Evolutionary conservation across 768 basidiomycete species (phyloP).

Genomic region (Vararia minispora): DNA sequence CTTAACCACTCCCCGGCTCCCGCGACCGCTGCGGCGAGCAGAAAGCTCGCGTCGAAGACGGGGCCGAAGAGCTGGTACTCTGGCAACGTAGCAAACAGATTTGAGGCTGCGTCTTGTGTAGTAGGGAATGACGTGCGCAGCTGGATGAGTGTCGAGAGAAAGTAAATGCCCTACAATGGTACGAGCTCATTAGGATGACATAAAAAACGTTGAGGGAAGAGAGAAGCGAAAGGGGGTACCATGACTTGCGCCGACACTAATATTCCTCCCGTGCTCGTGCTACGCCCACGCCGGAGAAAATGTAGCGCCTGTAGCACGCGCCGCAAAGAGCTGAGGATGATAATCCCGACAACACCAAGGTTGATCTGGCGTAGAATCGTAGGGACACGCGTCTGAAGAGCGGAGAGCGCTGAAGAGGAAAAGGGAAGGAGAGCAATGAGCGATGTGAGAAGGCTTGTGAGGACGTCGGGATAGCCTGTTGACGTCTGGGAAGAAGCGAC

Average conservation of each 20-base stretch:
- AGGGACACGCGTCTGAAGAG: conserved; percentile 21
- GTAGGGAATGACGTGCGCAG: conserved; percentile 73
- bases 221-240: conserved; percentile 31
- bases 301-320: conserved; percentile 61
- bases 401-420: conserved; percentile 14
- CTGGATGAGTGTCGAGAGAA: conserved; percentile 75
- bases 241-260: conserved; percentile 74
- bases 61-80: conserved; percentile 63
- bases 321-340: conserved; percentile 64
- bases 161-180: conserved; percentile 56
- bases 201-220: not conserved
- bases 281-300: conserved; percentile 36
- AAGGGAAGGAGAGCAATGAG: conserved; percentile 28
- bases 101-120: conserved; percentile 22
- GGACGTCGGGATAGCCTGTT: conserved; percentile 29
- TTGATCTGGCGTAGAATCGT: conserved; percentile 46
- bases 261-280: conserved; percentile 54
- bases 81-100: conserved; percentile 64
- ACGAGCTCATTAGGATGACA: not conserved
- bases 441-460: conserved; percentile 31
- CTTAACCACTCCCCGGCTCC: conserved; percentile 47
- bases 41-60: conserved; percentile 65
- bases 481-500: conserved; percentile 15
- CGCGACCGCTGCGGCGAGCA: conserved; percentile 42
- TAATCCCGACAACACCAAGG: conserved; percentile 60